Evolutionary conservation across 2,329 filamentous ascomycete genomes (phyloP).

Genomic region (Ramularia collo-cygni): DNA sequence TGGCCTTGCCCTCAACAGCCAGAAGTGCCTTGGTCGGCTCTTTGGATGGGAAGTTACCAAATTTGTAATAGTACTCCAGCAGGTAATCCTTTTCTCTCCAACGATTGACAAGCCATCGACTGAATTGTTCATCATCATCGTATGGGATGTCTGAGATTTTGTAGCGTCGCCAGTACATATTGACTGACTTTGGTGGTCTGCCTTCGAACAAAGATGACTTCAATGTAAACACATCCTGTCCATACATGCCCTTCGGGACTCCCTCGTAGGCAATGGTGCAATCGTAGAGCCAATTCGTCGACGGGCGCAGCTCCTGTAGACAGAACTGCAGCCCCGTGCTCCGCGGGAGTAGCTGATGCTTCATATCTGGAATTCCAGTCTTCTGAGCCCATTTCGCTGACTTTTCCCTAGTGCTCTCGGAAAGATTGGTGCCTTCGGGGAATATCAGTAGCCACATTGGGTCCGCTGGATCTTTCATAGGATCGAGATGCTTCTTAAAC

Average conservation of each 20-base stretch:
- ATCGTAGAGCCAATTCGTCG: slow-evolving; percentile 79
- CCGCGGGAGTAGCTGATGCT: slow-evolving; percentile 68
- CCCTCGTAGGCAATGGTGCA: slow-evolving; percentile 96
- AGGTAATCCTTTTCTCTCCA: slow-evolving; percentile 91
- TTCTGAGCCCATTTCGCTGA: slow-evolving; percentile 74
- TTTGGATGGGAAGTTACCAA: slow-evolving; percentile 74
- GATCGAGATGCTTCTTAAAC: slow-evolving; percentile 48
- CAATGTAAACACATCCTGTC: slow-evolving; percentile 81
- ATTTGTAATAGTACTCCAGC: slow-evolving; percentile 66
- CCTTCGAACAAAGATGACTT: slow-evolving; percentile 83
- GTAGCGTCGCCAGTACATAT: slow-evolving; percentile 94
- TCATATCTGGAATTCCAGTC: slow-evolving; percentile 59
- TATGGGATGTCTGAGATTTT: slow-evolving; percentile 72
- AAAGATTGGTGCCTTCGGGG: slow-evolving; percentile 80
- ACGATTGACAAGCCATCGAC: slow-evolving; percentile 70
- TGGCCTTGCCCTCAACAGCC: slow-evolving; percentile 32
- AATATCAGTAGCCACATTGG: slow-evolving; percentile 90
- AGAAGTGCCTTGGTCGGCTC: slow-evolving; percentile 33
- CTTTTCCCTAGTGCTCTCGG: slow-evolving; percentile 61
- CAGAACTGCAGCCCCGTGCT: slow-evolving; percentile 78
- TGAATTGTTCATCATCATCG: slow-evolving; percentile 63
- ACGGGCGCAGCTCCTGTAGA: slow-evolving; percentile 64
- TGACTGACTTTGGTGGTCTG: slow-evolving; percentile 84
- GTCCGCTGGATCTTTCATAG: slow-evolving; percentile 33
- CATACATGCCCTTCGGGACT: slow-evolving; percentile 71